Evolutionary conservation across 495 filamentous ascomycete species (phyloP).

Genomic region (Tuber microsphaerosporum): DNA sequence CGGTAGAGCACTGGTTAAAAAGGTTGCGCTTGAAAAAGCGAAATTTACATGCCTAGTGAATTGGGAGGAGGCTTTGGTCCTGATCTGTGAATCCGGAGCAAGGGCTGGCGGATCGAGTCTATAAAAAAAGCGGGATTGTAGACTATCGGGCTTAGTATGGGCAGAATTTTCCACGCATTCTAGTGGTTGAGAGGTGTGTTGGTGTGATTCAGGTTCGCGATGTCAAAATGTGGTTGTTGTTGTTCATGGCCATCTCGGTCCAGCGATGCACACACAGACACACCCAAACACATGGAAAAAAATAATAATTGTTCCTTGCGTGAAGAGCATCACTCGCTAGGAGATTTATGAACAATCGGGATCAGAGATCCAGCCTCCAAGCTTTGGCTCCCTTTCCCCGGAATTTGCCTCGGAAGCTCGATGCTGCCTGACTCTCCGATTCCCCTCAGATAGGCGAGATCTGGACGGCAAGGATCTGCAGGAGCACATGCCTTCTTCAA

Average conservation of each 20-base stretch:
- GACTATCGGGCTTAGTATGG: not conserved
- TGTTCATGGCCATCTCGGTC: not conserved
- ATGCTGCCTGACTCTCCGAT: not conserved
- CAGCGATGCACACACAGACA: not conserved
- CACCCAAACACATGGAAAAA: not conserved
- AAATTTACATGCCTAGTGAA: not conserved
- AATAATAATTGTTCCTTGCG: not conserved
- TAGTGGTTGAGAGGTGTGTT: not conserved
- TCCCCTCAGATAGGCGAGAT: conserved; percentile 2
- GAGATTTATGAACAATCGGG: not conserved
- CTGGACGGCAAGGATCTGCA: not conserved
- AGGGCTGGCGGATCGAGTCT: not conserved
- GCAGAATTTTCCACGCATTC: not conserved
- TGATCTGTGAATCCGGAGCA: not conserved
- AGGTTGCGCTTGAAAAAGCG: not conserved
- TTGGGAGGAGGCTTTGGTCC: not conserved
- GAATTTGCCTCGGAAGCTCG: not conserved
- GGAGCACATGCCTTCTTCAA: not conserved
- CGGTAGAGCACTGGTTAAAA: not conserved
- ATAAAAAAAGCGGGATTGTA: not conserved
- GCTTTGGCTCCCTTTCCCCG: not conserved
- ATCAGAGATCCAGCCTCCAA: not conserved
- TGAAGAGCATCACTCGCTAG: not conserved
- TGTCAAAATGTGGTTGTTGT: not conserved
- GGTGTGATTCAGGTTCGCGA: not conserved